A percentile compares a stretch with the other conserved stretches of the same genome.
Conservation (phyloP, 495 filamentous ascomycete genomes). For the Bacidia rubella region DNA sequence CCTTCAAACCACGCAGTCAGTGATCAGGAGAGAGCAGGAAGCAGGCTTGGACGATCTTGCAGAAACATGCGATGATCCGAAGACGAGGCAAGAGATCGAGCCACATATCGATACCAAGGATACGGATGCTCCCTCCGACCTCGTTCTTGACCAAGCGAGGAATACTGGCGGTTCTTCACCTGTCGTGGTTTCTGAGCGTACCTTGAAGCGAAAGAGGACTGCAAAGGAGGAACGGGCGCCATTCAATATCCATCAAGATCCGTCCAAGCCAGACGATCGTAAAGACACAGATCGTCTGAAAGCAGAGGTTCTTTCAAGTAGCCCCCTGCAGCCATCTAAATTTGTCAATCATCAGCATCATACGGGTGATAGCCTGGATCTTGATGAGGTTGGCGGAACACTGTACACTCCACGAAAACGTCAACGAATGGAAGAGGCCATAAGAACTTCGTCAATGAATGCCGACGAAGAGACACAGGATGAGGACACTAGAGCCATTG, state of each 20-base stretch:
- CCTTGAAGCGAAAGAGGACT: slow-evolving; percentile 16
- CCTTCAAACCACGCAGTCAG: not conserved
- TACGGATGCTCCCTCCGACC: not conserved
- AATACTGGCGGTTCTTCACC: slow-evolving; percentile 11
- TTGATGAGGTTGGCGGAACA: slow-evolving; percentile 52
- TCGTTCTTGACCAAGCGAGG: not conserved
- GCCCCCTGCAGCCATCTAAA: slow-evolving; percentile 5
- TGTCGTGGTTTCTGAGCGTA: slow-evolving; percentile 17
- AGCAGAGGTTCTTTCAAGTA: slow-evolving; percentile 13
- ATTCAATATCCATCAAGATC: slow-evolving; percentile 1
- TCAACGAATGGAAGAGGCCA: slow-evolving; percentile 10
- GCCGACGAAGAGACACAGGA: not conserved
- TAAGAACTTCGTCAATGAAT: not conserved
- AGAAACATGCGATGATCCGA: slow-evolving; percentile 5
- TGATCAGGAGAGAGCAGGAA: not conserved
- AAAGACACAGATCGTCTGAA: slow-evolving; percentile 12
- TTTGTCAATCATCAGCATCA: not conserved
- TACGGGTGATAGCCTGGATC: slow-evolving; percentile 44
- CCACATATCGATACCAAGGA: not conserved
- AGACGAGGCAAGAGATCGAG: not conserved
- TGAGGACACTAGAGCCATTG: not conserved
- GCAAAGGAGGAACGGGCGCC: not conserved
- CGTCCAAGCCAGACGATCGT: not conserved
- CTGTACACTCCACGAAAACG: slow-evolving; percentile 52
- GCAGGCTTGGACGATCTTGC: slow-evolving; percentile 4